Evolutionary conservation across 1,284 basidiomycete genomes (phyloP).

Genomic region (Takashimella koratensis): DNA sequence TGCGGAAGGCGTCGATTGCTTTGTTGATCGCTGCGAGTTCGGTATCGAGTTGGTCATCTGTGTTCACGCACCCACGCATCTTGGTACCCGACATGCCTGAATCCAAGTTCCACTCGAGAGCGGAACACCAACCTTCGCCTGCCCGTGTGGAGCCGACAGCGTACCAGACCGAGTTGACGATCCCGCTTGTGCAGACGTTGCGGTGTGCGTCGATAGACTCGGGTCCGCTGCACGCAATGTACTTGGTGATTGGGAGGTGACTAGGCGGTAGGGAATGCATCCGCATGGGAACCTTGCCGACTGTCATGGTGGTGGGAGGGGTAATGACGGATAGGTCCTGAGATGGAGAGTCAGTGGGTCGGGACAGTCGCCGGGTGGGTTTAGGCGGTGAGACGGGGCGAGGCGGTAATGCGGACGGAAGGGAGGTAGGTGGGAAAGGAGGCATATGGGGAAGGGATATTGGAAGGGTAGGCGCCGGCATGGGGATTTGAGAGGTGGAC

Average conservation of each 20-base stretch:
- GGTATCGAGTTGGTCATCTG: constrained; percentile 41
- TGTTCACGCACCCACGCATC: constrained; percentile 36
- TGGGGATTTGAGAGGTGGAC: constrained; percentile 5
- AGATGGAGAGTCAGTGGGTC: neutral
- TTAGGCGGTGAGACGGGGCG: neutral
- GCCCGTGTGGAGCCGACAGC: constrained; percentile 43
- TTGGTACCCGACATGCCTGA: constrained; percentile 37
- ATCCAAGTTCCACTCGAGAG: constrained; percentile 44
- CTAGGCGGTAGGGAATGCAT: constrained; percentile 36
- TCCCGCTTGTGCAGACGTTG: constrained; percentile 27
- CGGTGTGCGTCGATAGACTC: constrained; percentile 44
- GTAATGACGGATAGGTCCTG: constrained; percentile 32
- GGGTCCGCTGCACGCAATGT: constrained; percentile 32
- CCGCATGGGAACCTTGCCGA: constrained; percentile 25
- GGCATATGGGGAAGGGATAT: constrained; percentile 4
- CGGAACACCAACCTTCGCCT: constrained; percentile 47
- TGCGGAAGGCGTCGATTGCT: constrained; percentile 44
- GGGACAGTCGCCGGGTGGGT: neutral
- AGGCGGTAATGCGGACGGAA: neutral
- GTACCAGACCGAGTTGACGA: constrained; percentile 39
- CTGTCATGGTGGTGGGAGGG: constrained; percentile 23
- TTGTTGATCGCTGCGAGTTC: constrained; percentile 46
- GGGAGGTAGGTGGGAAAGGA: constrained; percentile 5
- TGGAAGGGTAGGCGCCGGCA: constrained; percentile 10
- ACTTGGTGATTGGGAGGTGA: constrained; percentile 45